Evolutionary conservation across 2,329 filamentous ascomycete genomes (phyloP).

Genomic region (Phialophora tarda): DNA sequence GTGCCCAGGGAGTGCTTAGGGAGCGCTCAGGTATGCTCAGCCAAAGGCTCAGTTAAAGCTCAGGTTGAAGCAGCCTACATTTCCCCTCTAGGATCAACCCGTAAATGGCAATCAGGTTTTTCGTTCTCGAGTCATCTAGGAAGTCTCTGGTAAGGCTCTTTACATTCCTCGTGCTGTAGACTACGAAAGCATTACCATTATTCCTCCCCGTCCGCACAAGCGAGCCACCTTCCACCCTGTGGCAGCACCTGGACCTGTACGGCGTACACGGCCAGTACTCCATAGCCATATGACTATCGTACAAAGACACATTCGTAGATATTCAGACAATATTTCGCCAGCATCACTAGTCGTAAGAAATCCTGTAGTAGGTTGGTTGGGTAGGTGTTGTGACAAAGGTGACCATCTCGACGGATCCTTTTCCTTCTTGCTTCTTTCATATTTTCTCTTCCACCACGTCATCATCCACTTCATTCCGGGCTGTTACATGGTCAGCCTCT

Average conservation of each 20-base stretch:
- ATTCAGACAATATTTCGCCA: background rate
- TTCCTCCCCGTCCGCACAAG: background rate
- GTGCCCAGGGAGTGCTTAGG: no score
- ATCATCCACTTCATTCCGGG: background rate
- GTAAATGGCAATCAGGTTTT: no score
- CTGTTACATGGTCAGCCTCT: conserved; percentile 17
- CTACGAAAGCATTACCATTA: conserved; percentile 1
- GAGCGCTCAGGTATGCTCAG: no score
- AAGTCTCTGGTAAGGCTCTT: background rate
- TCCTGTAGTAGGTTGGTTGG: conserved; percentile 5
- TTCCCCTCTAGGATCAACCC: no score
- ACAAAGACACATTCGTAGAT: background rate
- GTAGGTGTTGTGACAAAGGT: background rate
- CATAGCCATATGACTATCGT: background rate
- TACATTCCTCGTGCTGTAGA: background rate
- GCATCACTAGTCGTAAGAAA: conserved; percentile 3
- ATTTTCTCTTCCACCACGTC: background rate
- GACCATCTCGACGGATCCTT: background rate
- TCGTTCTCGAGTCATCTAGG: no score
- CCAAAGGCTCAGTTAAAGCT: no score
- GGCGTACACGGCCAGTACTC: no score
- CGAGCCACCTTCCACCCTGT: background rate
- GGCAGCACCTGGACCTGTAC: background rate
- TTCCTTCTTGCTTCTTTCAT: background rate
- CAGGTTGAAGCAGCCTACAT: no score